Base-by-base conservation (phyloP, 163 green algal species). In the Chlamydomonas reinhardtii region DNA sequence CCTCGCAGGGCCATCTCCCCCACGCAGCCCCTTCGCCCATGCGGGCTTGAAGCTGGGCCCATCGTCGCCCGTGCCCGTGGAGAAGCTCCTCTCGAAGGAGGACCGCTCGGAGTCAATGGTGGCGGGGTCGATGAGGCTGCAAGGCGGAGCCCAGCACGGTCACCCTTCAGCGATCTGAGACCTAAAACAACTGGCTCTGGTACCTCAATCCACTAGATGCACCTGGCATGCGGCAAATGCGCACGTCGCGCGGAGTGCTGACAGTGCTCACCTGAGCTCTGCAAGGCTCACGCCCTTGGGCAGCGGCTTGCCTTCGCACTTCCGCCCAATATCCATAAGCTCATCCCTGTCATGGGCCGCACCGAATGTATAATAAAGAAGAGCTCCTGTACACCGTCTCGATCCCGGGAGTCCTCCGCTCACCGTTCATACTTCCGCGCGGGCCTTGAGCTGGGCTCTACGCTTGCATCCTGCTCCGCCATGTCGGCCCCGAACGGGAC, bases 121-220 rank as follows among this genome's bases (percentile, higher is more conserved):
- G 27, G 80, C 80, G 9, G 80, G 80, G 80, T 86, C 80, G 56
- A 86, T 86, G 68, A 86, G 80, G 29, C 80, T 86, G 69, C 35
- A 29, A 27, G 59, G 59, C 48, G 19, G 1, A 56, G 12, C 12
- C 48, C 48, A 17, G 48, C 48, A 56, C 48, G 6, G 48, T 56
- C 9, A 56, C 48, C 48, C 48, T 48, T 17, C 11, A 2, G 48
- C 48, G 48, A 56, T 56, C 48, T 56, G 48, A 19, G 48, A 17
- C 39, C 48, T 17, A 17, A 22, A 2, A 17, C 12, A 19, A 14
- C 48, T 56, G 14, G 5, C 48, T 56, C 11, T 56, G 48, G 11
- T 56, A 56, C 11, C 48, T 56, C 1, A 19, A 56, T 56, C 48
- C 12, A 17, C 14, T 17, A 56, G 12, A 56, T 19, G 48, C 11